Conservation (phyloP, 2,329 filamentous ascomycete genomes). For the Colletotrichum spinosum region DNA sequence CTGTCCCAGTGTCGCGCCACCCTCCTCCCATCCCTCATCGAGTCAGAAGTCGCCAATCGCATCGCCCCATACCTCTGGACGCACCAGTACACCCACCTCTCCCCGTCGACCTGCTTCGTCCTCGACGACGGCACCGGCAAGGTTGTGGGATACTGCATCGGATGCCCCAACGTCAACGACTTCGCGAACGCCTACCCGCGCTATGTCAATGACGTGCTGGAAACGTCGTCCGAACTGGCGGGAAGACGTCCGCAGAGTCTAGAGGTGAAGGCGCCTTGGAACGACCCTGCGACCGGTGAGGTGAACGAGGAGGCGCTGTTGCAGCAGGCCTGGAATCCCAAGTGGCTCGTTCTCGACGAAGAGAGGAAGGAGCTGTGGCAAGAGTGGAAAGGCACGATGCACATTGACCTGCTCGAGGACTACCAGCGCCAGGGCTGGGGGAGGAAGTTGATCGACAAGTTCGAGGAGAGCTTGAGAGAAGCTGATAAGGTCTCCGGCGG, state of each 20-base stretch:
- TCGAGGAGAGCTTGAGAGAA: slow-evolving; percentile 52
- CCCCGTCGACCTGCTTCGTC: slow-evolving; percentile 57
- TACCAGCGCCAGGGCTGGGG: slow-evolving; percentile 60
- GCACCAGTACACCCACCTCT: slow-evolving; percentile 61
- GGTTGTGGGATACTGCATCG: slow-evolving; percentile 63
- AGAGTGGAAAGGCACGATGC: slow-evolving; percentile 58
- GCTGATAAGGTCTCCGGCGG: slow-evolving; percentile 25
- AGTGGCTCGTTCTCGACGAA: slow-evolving; percentile 52
- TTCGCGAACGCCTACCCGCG: slow-evolving; percentile 52
- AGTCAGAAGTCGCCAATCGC: slow-evolving; percentile 47
- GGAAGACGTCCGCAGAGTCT: slow-evolving; percentile 40
- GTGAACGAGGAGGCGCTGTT: slow-evolving; percentile 51
- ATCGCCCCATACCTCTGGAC: slow-evolving; percentile 64
- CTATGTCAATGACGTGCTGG: slow-evolving; percentile 53
- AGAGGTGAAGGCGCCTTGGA: slow-evolving; percentile 47
- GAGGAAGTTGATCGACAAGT: slow-evolving; percentile 52
- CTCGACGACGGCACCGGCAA: slow-evolving; percentile 59
- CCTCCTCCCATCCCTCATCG: slow-evolving; percentile 55
- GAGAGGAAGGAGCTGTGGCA: slow-evolving; percentile 48
- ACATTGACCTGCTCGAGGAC: slow-evolving; percentile 58
- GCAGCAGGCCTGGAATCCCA: slow-evolving; percentile 55
- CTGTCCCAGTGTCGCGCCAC: slow-evolving; percentile 58
- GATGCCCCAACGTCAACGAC: slow-evolving; percentile 55
- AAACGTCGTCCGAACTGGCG: slow-evolving; percentile 40
- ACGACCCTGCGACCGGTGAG: slow-evolving; percentile 36